A percentile compares a stretch with the other conserved stretches of the same genome.
These are phyloP conservation scores for Sphagnum magellanicum DNA, from an alignment of 228 moss, liverwort and hornwort genomes.

Conservation along the genomic window DNA sequence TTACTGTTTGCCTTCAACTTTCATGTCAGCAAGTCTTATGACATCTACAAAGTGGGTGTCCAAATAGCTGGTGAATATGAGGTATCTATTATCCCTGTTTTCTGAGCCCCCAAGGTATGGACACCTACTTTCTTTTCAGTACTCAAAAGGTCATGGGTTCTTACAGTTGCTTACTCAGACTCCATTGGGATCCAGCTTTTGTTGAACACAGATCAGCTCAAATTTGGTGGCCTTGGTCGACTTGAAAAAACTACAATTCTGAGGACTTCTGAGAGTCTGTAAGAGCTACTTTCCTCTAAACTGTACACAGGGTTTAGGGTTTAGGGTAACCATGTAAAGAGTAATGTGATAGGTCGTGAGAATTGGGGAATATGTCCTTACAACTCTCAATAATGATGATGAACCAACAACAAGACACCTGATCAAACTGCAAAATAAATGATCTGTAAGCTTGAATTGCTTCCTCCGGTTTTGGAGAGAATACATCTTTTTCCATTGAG, in stretches of 20 bases:
- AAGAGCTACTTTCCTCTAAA: conserved; percentile 19
- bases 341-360: not conserved
- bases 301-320: not conserved
- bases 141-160: conserved; percentile 1
- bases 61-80: conserved; percentile 85
- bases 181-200: conserved; percentile 41
- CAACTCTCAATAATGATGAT: not conserved
- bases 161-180: not conserved
- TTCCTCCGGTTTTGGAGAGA: too few species aligned
- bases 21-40: conserved; percentile 68
- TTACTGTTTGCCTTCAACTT: conserved; percentile 91
- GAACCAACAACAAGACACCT: too few species aligned
- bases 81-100: conserved; percentile 30
- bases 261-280: conserved; percentile 35
- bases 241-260: conserved; percentile 28
- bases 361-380: not conserved
- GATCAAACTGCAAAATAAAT: too few species aligned
- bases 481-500: not conserved
- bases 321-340: not conserved
- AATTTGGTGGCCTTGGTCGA: conserved; percentile 69
- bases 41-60: conserved; percentile 94
- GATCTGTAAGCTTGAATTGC: too few species aligned
- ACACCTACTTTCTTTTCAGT: not conserved
- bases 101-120: not conserved
- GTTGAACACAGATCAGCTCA: conserved; percentile 67